Base-by-base conservation (phyloP, 148 eudicot genomes). In the Spergularia marina region DNA sequence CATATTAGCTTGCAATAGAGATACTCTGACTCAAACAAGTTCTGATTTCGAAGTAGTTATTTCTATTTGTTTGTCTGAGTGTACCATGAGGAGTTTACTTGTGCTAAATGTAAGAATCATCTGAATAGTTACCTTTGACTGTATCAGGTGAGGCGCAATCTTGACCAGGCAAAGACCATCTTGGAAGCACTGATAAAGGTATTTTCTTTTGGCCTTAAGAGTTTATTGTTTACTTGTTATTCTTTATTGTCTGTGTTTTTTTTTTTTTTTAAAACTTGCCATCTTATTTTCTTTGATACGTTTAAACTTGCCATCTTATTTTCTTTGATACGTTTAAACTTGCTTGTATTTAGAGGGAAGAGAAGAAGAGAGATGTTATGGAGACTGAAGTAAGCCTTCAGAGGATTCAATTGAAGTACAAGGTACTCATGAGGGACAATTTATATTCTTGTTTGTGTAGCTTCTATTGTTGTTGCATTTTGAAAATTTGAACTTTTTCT, bases 311-410 rank as follows among this genome's bases (percentile, higher is more conserved):
- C 36, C 36, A 30, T 30, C 2, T 30, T 30, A 30, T 0, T 30
- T 30, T 30, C 36, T 30, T 30, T 30, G 36, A 30, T 2, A 30
- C 2, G 36, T 30, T 0, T 30, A 30, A 30, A 30, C 44, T 54
- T 65, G 36, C 53, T 67, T 75, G 52, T 72, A 6, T 87, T 82
- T 85, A 95, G 99, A 89, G 99, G 78, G 99, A 95, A 77, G 99
- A 92, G 89, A 92, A 92, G 74, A 95, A 95, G 79, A 84, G 97
- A 83, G 99, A 95, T 51, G 92, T 95, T 67, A 84, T 89, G 83
- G 94, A 92, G 78, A 92, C 86, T 68, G 99, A 95, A 83, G 92
- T 92, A 71, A 85, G 85, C 82, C 97, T 95, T 70, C 99, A 95
- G 78, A 88, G 99, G 83, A 83, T 90, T 72, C 99, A 95, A 68